Percentiles rank a stretch among this genome's conserved stretches.
phyloP scores from a whole-genome alignment of 306 rosid genomes.

The Alnus glutinosa region DNA sequence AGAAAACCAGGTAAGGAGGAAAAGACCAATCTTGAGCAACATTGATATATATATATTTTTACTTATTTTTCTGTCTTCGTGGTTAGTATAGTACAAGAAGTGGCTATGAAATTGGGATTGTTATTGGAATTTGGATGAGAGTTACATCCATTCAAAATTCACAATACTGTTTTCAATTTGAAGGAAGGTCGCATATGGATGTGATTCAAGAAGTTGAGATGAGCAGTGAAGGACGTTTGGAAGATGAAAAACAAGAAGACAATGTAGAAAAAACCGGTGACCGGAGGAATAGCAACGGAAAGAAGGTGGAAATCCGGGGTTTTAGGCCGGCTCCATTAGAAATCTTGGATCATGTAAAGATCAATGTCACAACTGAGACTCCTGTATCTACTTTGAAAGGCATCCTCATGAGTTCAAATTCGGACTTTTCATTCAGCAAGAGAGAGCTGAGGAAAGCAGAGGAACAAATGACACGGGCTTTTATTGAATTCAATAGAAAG shows the following conservation, averaged over 20 bases:
- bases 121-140: too few relatives aligned
- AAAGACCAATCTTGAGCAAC: not conserved
- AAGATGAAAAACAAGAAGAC: conserved; percentile 30
- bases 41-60: not conserved
- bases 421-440: conserved; percentile 50
- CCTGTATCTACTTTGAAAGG: conserved; percentile 58
- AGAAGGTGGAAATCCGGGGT: conserved; percentile 7
- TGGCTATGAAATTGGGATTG: too few relatives aligned
- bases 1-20: conserved; percentile 40
- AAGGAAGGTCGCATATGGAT: conserved; percentile 47
- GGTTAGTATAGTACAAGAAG: too few relatives aligned
- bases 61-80: not conserved
- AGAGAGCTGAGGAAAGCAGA: conserved; percentile 61
- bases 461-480: conserved; percentile 50
- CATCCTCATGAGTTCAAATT: conserved; percentile 35
- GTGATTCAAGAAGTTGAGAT: conserved; percentile 65
- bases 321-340: conserved; percentile 52
- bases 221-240: conserved; percentile 34
- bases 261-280: conserved; percentile 14
- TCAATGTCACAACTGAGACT: conserved; percentile 59
- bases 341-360: conserved; percentile 55
- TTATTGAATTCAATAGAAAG: conserved; percentile 61
- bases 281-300: not conserved
- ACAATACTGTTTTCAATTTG: not conserved
- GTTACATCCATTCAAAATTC: not conserved